These are phyloP conservation scores for Prunus kanzakura DNA, from an alignment of 306 rosid species.

Conservation along the genomic window DNA sequence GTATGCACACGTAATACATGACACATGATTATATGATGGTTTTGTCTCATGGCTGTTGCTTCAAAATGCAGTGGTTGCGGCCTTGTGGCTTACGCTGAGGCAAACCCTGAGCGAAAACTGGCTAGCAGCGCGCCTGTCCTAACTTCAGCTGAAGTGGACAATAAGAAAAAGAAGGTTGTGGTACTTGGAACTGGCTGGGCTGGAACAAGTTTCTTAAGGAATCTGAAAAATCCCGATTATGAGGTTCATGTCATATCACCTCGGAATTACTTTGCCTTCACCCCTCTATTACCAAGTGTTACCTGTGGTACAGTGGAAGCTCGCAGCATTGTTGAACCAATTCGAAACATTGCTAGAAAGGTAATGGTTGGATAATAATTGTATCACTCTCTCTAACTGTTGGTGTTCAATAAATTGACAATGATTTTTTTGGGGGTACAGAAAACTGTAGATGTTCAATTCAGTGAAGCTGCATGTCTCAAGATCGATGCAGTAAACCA, in stretches of 20 bases:
- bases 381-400: neutral
- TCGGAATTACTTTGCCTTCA: slow-evolving; percentile 88
- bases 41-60: slow-evolving; percentile 5
- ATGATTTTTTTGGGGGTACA: slow-evolving; percentile 29
- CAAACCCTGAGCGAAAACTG: slow-evolving; percentile 32
- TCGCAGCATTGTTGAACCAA: slow-evolving; percentile 89
- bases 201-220: slow-evolving; percentile 84
- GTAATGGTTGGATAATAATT: slow-evolving; percentile 23
- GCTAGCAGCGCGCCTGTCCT: slow-evolving; percentile 8
- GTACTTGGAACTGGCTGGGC: slow-evolving; percentile 99
- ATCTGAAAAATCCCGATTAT: slow-evolving; percentile 52
- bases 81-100: slow-evolving; percentile 64
- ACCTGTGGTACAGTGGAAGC: slow-evolving; percentile 94
- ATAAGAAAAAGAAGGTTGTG: slow-evolving; percentile 71
- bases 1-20: neutral
- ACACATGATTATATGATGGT: neutral
- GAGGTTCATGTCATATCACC: slow-evolving; percentile 91
- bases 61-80: slow-evolving; percentile 71
- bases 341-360: slow-evolving; percentile 78
- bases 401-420: neutral
- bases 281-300: slow-evolving; percentile 92
- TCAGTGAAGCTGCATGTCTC: slow-evolving; percentile 81
- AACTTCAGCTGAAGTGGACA: slow-evolving; percentile 35
- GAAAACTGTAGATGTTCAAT: slow-evolving; percentile 62
- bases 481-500: slow-evolving; percentile 83